phyloP scores from a whole-genome alignment of 768 basidiomycete genomes.

The Obba rivulosa region DNA sequence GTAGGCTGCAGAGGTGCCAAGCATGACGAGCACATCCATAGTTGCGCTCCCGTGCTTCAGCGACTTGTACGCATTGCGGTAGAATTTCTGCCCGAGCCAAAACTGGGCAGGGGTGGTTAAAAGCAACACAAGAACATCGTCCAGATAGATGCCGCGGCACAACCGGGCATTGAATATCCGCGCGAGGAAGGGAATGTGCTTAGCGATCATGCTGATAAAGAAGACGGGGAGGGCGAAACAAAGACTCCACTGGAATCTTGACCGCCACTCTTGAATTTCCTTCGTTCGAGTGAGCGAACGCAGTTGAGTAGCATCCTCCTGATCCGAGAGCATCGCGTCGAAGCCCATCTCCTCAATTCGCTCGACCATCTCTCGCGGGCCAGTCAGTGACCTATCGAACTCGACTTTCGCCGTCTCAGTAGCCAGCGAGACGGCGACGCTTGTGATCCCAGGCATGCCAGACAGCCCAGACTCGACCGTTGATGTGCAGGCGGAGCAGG shows the following conservation, averaged over 20 bases:
- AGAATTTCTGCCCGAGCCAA: constrained; percentile 86
- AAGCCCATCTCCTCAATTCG: constrained; percentile 86
- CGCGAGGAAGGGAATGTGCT: constrained; percentile 56
- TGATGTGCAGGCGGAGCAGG: constrained; percentile 75
- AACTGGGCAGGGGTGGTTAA: constrained; percentile 92
- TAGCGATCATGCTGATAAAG: constrained; percentile 82
- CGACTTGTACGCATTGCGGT: constrained; percentile 85
- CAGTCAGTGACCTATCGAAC: constrained; percentile 69
- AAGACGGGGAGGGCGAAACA: constrained; percentile 92
- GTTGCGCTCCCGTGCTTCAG: constrained; percentile 86
- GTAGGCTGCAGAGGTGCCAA: constrained; percentile 93
- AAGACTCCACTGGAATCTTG: constrained; percentile 67
- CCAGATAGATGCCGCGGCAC: constrained; percentile 68
- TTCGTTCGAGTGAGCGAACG: constrained; percentile 83
- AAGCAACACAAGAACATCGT: constrained; percentile 68
- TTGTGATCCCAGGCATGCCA: constrained; percentile 66
- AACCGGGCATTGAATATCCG: constrained; percentile 46
- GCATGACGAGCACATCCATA: constrained; percentile 96
- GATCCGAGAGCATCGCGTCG: constrained; percentile 80
- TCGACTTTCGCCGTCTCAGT: constrained; percentile 70
- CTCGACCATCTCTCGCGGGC: constrained; percentile 85
- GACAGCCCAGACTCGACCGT: constrained; percentile 69
- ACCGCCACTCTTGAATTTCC: constrained; percentile 88
- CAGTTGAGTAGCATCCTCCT: constrained; percentile 77
- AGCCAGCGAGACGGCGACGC: constrained; percentile 68